phyloP scores from a whole-genome alignment of 2,329 filamentous ascomycete species.

The Chaetomium strumarium region DNA sequence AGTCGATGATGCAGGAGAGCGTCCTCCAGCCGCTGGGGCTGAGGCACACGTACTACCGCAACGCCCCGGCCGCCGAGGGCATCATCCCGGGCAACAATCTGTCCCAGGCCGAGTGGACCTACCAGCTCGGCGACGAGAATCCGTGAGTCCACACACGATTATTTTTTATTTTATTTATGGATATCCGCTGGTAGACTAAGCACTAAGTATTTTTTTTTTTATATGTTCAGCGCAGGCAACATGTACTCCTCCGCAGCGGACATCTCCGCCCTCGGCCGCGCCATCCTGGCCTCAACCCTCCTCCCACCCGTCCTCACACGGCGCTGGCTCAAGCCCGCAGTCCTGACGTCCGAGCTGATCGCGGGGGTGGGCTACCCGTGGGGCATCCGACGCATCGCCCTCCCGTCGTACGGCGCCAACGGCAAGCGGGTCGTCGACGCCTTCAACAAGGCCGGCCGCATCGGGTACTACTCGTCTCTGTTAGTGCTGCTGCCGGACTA shows the following conservation, averaged over 20 bases:
- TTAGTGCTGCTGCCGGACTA: slow-evolving; percentile 24
- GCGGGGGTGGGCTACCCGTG: slow-evolving; percentile 39
- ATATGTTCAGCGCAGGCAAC: slow-evolving; percentile 33
- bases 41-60: slow-evolving; percentile 25
- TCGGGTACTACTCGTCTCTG: slow-evolving; percentile 25
- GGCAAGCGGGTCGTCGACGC: slow-evolving; percentile 28
- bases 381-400: slow-evolving; percentile 35
- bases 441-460: slow-evolving; percentile 25
- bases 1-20: slow-evolving; percentile 27
- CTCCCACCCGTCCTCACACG: slow-evolving; percentile 32
- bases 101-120: slow-evolving; percentile 29
- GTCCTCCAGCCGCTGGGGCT: slow-evolving; percentile 31
- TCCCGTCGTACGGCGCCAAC: slow-evolving; percentile 15
- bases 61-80: slow-evolving; percentile 19
- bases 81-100: slow-evolving; percentile 22
- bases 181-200: no score
- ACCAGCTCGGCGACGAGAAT: slow-evolving; percentile 34
- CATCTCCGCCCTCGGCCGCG: slow-evolving; percentile 37
- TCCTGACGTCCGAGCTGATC: slow-evolving; percentile 33
- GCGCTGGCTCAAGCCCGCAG: slow-evolving; percentile 40
- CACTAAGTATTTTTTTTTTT: background rate
- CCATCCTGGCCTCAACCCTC: slow-evolving; percentile 36
- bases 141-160: slow-evolving; percentile 33
- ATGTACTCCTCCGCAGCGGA: slow-evolving; percentile 40
- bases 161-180: background rate